phyloP scores from a whole-genome alignment of 2,329 filamentous ascomycete species.

The Neocucurbitaria cava region DNA sequence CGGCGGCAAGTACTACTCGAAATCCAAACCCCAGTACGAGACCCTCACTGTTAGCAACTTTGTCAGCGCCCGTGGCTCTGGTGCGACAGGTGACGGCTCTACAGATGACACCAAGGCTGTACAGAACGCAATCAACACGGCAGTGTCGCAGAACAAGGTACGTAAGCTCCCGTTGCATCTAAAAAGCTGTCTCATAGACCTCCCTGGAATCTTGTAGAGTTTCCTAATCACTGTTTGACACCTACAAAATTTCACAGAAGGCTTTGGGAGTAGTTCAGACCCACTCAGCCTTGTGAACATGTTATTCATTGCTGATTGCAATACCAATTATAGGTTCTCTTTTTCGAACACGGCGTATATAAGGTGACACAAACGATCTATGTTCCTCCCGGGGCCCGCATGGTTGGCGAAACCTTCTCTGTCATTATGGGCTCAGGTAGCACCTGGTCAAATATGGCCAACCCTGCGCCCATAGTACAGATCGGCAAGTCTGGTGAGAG shows the following conservation, averaged over 20 bases:
- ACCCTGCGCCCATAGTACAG: constrained; percentile 70
- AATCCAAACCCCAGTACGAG: constrained; percentile 59
- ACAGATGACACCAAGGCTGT: constrained; percentile 82
- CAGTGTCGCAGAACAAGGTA: constrained; percentile 58
- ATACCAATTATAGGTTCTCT: constrained; percentile 51
- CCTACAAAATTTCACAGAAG: too few species aligned
- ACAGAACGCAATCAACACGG: constrained; percentile 74
- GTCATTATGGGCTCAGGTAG: constrained; percentile 80
- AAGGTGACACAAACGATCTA: constrained; percentile 64
- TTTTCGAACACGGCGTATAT: constrained; percentile 67
- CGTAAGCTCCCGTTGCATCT: neutral
- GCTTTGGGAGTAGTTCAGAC: neutral
- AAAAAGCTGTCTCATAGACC: neutral
- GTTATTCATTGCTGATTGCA: neutral
- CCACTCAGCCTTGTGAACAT: neutral
- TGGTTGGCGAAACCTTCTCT: constrained; percentile 86
- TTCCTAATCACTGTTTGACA: neutral
- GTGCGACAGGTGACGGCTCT: constrained; percentile 79
- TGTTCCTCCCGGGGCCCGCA: constrained; percentile 73
- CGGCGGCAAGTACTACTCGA: constrained; percentile 57
- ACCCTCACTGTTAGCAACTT: constrained; percentile 68
- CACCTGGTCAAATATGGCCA: constrained; percentile 55
- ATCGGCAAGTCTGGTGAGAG: constrained; percentile 70
- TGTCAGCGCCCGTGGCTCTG: constrained; percentile 55
- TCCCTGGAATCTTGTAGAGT: neutral